Conservation (phyloP, 495 filamentous ascomycete genomes). For the Cudoniella acicularis region DNA sequence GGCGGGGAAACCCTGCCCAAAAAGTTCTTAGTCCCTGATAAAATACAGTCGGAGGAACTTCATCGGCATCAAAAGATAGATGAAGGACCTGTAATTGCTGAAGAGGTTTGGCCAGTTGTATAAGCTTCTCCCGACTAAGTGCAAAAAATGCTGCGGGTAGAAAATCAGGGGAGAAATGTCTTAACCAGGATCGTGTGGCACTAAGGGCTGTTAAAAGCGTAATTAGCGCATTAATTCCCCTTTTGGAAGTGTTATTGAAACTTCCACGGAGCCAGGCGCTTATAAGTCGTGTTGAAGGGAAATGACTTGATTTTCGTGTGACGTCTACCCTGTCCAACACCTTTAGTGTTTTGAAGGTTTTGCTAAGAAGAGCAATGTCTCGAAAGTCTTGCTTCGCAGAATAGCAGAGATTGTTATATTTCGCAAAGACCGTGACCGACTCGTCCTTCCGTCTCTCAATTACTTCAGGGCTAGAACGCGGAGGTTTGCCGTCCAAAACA, state of each 20-base stretch:
- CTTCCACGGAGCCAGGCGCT: neutral
- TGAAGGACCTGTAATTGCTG: neutral
- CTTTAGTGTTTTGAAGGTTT: neutral
- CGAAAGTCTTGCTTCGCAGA: neutral
- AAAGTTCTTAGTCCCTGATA: neutral
- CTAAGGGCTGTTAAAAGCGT: neutral
- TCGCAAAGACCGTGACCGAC: neutral
- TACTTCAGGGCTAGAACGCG: too few relatives aligned
- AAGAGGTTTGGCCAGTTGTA: neutral
- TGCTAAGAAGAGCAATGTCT: neutral
- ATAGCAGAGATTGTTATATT: neutral
- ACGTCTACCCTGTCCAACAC: neutral
- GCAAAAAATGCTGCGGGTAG: neutral
- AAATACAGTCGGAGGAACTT: neutral
- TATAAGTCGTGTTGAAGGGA: neutral
- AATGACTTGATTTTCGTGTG: neutral
- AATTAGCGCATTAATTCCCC: neutral
- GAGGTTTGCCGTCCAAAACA: too few relatives aligned
- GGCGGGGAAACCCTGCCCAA: neutral
- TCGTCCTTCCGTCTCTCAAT: neutral
- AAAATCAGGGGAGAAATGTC: neutral
- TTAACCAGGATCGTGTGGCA: neutral
- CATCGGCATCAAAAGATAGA: neutral
- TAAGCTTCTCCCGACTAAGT: neutral
- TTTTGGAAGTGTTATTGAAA: neutral